Evolutionary conservation across 352 stramenopile species (phyloP).

Genomic region (Thalassiosira oceanica): DNA sequence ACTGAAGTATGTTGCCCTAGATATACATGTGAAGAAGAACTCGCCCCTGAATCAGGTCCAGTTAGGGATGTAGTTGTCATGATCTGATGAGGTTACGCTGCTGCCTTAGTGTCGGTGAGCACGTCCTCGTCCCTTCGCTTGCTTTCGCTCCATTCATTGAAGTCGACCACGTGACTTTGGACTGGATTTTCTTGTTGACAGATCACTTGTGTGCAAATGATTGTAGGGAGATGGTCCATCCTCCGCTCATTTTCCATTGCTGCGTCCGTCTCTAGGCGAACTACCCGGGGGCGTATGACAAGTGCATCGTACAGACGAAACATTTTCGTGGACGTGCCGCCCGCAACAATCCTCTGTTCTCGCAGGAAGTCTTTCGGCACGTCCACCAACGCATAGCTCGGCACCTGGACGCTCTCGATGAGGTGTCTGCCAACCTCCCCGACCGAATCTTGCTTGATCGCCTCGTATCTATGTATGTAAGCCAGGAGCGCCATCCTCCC

Average conservation of each 20-base stretch:
- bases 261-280: not conserved
- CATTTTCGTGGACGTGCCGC: conserved; percentile 2
- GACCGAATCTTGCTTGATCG: conserved; percentile 1
- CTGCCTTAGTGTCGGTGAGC: too few species aligned
- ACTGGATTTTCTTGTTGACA: conserved; percentile 18
- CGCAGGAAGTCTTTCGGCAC: conserved; percentile 24
- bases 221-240: conserved; percentile 13
- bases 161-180: conserved; percentile 22
- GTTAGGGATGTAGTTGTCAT: too few species aligned
- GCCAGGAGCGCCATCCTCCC: conserved; percentile 14
- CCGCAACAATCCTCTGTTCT: conserved; percentile 13
- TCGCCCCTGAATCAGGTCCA: too few species aligned
- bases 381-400: conserved; percentile 30
- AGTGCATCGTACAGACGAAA: conserved; percentile 37
- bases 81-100: too few species aligned
- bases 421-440: not conserved
- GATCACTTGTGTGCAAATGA: conserved; percentile 31
- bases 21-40: too few species aligned
- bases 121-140: not conserved
- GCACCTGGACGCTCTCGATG: not conserved
- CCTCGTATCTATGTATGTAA: conserved; percentile 24
- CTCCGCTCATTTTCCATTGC: not conserved
- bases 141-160: conserved; percentile 4
- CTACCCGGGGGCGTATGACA: conserved; percentile 6
- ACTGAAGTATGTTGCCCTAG: too few species aligned